Evolutionary conservation across 768 basidiomycete genomes (phyloP).

Genomic region (Trametes elegans): DNA sequence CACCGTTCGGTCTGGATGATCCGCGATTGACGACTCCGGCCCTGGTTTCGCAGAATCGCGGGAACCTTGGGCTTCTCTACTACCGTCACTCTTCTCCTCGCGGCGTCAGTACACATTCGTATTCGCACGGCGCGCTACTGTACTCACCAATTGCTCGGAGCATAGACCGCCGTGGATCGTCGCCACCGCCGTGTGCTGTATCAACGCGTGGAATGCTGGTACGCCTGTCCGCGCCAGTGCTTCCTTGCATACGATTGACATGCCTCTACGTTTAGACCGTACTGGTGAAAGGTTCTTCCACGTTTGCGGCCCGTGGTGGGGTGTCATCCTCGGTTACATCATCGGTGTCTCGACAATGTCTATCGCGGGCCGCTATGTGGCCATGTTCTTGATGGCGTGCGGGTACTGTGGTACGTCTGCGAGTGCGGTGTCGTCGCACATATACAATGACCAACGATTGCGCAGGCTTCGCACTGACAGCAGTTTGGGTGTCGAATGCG

Average conservation of each 20-base stretch:
- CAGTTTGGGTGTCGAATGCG: slow-evolving; percentile 63
- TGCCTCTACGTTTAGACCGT: slow-evolving; percentile 35
- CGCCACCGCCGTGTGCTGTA: slow-evolving; percentile 44
- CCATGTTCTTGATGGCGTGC: slow-evolving; percentile 61
- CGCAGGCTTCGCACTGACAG: slow-evolving; percentile 40
- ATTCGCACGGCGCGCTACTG: not conserved
- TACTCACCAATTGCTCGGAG: not conserved
- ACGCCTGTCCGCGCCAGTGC: too few species aligned
- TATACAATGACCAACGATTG: too few species aligned
- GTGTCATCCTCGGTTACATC: slow-evolving; percentile 57
- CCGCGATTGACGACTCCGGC: not conserved
- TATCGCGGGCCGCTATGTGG: slow-evolving; percentile 54
- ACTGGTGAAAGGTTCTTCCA: slow-evolving; percentile 70
- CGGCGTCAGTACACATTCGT: slow-evolving; percentile 45
- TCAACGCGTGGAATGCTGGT: slow-evolving; percentile 59
- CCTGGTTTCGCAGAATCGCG: slow-evolving; percentile 28
- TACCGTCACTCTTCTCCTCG: slow-evolving; percentile 56
- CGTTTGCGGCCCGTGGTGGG: slow-evolving; percentile 56
- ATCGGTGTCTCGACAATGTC: slow-evolving; percentile 54
- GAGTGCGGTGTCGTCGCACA: too few species aligned
- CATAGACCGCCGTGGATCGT: slow-evolving; percentile 64
- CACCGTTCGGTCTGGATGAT: too few species aligned
- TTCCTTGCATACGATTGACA: not conserved
- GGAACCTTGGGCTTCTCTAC: slow-evolving; percentile 60
- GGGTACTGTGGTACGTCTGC: slow-evolving; percentile 48